Evolutionary conservation across 1,139 yeast genomes (phyloP), one percentile per base, ranked within the genome.

Genomic region (Geotrichum siamense): DNA sequence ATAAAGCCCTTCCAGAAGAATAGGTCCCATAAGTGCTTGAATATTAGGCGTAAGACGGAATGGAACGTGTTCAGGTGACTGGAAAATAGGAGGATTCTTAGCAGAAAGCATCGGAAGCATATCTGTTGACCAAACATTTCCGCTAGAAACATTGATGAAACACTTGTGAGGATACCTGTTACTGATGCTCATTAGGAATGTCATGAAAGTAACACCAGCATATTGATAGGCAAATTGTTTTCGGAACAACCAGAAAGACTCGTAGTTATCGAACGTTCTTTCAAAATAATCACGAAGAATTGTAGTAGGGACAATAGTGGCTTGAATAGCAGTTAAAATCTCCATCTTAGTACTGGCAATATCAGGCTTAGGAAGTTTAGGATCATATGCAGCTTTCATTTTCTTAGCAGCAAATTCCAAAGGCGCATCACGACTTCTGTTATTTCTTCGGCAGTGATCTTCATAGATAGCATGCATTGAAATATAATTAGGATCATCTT

Each of bases 171-270:
- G 98, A 54, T 86, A 91, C 59, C 99, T 78, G 45, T 83, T 80
- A 62, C 86, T 86, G 55, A 93, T 87, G 65, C 95, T 82, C 85
- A 93, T 79, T 86, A 91, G 80, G 60, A 85, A 86, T 1, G 97
- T 85, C 71, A 89, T 81, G 64, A 91, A 91, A 31, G 89, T 79
- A 55, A 91, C 83, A 1, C 95, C 81, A n/a, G 97, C 96, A 65
- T 91, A 93, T 64, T 89, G 96, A 16, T 95, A 82, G 9, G 96
- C 78, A 58, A 93, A 93, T 59, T 87, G 96, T 58, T 89, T 89
- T 51, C 97, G 76, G 80, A 93, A 93, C 45, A 89, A 67, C 98
- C 98, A 93, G 70, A 89, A 91, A 59, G 91, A 96, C 61, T 85
- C 96, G 62, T 83, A 93, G 47, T 79, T 74, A 9, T 82, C 74